phyloP scores from a whole-genome alignment of 306 rosid genomes.

The Arachis stenosperma region DNA sequence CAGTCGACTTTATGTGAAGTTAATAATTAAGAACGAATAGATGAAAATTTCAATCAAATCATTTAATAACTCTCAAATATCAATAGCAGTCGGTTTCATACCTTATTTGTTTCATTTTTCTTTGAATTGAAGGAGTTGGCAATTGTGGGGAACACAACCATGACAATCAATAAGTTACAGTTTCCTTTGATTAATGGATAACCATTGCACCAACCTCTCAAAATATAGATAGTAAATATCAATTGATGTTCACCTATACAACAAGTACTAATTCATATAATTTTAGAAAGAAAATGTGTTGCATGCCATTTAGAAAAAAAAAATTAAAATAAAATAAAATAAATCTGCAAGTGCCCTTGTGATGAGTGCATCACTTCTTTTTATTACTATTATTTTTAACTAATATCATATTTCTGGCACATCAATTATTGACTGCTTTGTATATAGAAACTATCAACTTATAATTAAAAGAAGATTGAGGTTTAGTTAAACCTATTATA shows the following conservation, averaged over 20 bases:
- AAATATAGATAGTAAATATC: not conserved
- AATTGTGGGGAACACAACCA: not conserved
- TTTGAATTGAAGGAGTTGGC: not conserved
- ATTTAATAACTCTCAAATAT: no score
- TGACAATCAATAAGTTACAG: not conserved
- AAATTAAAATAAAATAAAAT: not conserved
- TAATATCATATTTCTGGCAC: not conserved
- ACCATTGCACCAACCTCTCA: slow-evolving; percentile 9
- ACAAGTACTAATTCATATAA: not conserved
- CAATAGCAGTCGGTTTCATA: no score
- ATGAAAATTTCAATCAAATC: no score
- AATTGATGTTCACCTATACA: not conserved
- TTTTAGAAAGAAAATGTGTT: not conserved
- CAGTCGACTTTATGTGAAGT: no score
- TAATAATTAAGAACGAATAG: no score
- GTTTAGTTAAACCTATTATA: not conserved
- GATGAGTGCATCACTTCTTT: not conserved
- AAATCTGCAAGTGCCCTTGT: not conserved
- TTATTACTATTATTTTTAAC: not conserved
- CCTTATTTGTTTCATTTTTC: slow-evolving; percentile 22
- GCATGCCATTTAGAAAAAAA: not conserved
- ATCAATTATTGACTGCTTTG: not conserved
- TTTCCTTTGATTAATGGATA: not conserved
- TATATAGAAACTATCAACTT: slow-evolving; percentile 11
- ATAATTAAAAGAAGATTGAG: not conserved